Conservation (phyloP, 2,329 filamentous ascomycete genomes). For the Neonectria neomacrospora region DNA sequence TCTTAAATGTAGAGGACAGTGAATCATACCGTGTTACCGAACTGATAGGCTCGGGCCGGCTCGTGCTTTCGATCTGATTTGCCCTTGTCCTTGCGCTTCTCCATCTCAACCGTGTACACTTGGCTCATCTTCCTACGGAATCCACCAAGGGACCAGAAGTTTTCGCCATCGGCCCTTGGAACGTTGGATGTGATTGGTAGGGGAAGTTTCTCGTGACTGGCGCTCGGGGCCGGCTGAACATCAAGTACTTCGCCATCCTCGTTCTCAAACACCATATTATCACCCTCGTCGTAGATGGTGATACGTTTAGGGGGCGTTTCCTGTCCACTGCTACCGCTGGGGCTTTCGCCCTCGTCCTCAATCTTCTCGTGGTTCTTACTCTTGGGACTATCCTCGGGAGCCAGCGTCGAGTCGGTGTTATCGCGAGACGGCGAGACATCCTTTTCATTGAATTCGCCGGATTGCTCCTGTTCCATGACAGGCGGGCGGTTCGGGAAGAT, state of each 20-base stretch:
- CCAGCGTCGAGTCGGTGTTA: conserved; percentile 48
- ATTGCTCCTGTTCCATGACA: conserved; percentile 35
- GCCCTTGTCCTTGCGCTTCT: conserved; percentile 70
- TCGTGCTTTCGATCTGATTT: conserved; percentile 71
- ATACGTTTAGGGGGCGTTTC: conserved; percentile 50
- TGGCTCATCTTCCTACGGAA: conserved; percentile 63
- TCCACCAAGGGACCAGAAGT: conserved; percentile 50
- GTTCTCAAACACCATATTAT: conserved; percentile 84
- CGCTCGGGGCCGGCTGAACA: conserved; percentile 56
- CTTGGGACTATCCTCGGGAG: conserved; percentile 48
- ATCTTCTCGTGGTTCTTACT: conserved; percentile 45
- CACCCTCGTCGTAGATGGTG: conserved; percentile 84
- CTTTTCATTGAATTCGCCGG: conserved; percentile 42
- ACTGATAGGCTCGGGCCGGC: conserved; percentile 85
- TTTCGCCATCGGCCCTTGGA: conserved; percentile 34
- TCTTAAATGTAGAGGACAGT: background rate
- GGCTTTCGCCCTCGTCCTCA: conserved; percentile 39
- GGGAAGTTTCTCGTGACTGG: conserved; percentile 30
- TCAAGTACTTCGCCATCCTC: conserved; percentile 86
- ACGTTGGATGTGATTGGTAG: conserved; percentile 30
- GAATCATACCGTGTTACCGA: conserved; percentile 76
- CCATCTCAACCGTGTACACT: conserved; percentile 69
- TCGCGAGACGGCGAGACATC: conserved; percentile 47
- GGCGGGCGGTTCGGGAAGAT: conserved; percentile 74
- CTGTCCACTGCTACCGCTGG: conserved; percentile 30